These are phyloP conservation scores for Citrus mangshanensis DNA, from an alignment of 345 rosid species.

Conservation along the genomic window DNA sequence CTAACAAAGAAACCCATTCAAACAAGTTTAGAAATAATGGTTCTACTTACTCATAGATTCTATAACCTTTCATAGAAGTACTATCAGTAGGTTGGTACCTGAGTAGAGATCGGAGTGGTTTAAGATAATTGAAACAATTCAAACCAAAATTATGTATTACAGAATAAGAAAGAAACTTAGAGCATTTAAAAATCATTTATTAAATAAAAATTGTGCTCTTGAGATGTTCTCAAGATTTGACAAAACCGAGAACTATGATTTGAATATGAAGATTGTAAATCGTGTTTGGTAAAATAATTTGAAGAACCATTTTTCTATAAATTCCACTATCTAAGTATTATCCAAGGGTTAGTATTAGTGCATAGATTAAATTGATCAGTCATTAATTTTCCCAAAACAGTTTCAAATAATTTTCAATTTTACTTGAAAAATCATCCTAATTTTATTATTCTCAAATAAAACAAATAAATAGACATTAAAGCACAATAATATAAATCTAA, in stretches of 20 bases:
- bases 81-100: constrained; percentile 9
- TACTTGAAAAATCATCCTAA: background rate
- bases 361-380: background rate
- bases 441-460: too few species aligned
- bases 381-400: background rate
- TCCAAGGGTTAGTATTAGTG: background rate
- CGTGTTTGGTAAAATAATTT: background rate
- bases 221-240: background rate
- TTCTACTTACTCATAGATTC: constrained; percentile 21
- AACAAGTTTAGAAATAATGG: background rate
- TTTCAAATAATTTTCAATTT: background rate
- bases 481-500: too few species aligned
- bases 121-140: background rate
- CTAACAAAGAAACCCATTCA: background rate
- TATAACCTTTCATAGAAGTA: constrained; percentile 11
- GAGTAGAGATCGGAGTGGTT: background rate
- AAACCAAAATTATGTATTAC: background rate
- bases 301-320: background rate
- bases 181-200: too few species aligned
- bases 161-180: background rate
- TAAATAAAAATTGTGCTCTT: background rate
- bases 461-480: too few species aligned
- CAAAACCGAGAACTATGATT: background rate
- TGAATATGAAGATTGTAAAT: background rate
- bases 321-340: background rate